Base-by-base conservation (phyloP, 176 grass and related monocot species). In the Hsuehochloa calcarea region DNA sequence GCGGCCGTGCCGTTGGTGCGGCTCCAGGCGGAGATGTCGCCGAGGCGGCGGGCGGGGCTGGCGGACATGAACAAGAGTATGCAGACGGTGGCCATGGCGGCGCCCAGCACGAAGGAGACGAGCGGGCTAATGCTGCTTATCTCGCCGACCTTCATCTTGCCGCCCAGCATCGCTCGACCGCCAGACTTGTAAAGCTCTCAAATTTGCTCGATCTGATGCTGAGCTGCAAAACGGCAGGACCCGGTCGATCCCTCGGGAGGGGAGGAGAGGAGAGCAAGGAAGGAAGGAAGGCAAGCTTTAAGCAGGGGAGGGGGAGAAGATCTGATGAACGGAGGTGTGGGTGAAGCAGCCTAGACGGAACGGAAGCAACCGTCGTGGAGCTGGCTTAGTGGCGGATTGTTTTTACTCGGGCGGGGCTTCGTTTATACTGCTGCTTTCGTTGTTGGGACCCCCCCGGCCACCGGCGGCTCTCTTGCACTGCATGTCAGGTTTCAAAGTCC, bases 61-160 rank as follows among this genome's bases (percentile, higher is more conserved):
- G 93, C 90, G 8, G 90, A 91, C 85, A 93, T 74, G 93, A 90
- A 90, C 86, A 93, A 86, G 83, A 95, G 88, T 25, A 91, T 78
- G 80, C 85, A 95, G 81, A 90, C 93, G 80, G 90, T 91, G 80
- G 86, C 90, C 90, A 87, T 82, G 93, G 90, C 90, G 73, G 93
- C 93, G 68, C 93, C 93, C 7, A 95, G 75, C 12, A 79, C 38
- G 90, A 95, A 95, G 39, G 93, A 92, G 11, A 95, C 87, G 6
- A 95, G 52, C 39, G 93, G 93, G 79, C 80, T 92, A 15, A 87
- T 73, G 93, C 66, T 90, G 84, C 71, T 80, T 6, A 85, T 64
- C 2, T 87, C 87, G 56, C 59, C 47, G 1, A 75, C 85, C 81
- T 91, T 91, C 89, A 87, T 91, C 68, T 47, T 82, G 11, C 39